Conservation (phyloP, 208 protist species). For the Trypanosoma avium region DNA sequence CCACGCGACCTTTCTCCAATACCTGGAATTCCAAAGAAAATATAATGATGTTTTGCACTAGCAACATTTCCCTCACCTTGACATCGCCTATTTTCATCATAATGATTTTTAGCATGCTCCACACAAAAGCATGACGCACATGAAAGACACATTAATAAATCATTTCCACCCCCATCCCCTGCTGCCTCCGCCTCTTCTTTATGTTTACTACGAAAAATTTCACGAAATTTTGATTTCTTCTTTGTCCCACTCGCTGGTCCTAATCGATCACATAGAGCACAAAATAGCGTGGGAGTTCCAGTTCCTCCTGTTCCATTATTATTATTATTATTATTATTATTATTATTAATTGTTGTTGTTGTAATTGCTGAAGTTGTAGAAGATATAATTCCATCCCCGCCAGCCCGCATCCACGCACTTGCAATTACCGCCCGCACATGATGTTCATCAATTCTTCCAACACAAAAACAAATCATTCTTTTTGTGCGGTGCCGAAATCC, state of each 20-base stretch:
- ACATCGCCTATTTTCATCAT: conserved; percentile 15
- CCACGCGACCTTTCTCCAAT: conserved; percentile 43
- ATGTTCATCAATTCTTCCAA: background rate
- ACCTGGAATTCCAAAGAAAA: conserved; percentile 65
- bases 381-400: too few relatives aligned
- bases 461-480: conserved; percentile 9
- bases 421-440: background rate
- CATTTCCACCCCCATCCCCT: conserved; percentile 5
- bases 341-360: too few relatives aligned
- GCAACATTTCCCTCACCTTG: conserved; percentile 2
- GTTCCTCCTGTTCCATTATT: too few relatives aligned
- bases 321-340: too few relatives aligned
- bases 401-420: background rate
- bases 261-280: conserved; percentile 3
- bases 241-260: background rate
- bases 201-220: background rate
- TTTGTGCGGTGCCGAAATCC: background rate
- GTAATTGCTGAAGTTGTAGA: too few relatives aligned
- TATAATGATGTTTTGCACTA: conserved; percentile 31
- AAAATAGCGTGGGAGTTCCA: too few relatives aligned
- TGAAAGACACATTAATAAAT: conserved; percentile 71
- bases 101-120: conserved; percentile 55
- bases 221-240: conserved; percentile 1
- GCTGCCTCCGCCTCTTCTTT: background rate
- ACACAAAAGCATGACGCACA: conserved; percentile 71